Evolutionary conservation across 2,329 filamentous ascomycete genomes (phyloP), one percentile per base, ranked within the genome.

Genomic region (Periglandula ipomoeae): DNA sequence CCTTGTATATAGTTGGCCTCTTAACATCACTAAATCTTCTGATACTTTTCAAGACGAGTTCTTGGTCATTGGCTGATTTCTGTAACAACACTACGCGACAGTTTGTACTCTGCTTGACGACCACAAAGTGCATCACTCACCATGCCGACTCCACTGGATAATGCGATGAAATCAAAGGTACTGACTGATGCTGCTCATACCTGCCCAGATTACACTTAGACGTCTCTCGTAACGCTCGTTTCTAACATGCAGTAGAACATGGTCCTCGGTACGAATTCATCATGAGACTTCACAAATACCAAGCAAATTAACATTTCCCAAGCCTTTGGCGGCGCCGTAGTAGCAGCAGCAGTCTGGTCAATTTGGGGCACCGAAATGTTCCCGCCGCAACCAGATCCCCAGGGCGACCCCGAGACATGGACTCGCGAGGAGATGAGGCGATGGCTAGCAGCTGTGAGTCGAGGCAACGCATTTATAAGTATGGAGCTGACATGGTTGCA

Each of bases 301-400:
- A 17, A 17, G 17, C 17, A 41, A 30, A 32, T 27, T 27, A 32
- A 32, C 11, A 32, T 30, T 2, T 17, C n/a, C 13, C 5, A 44
- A 83, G 87, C 83, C 17, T 96, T 96, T 62, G 82, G 85, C 4
- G 87, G 86, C 9, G 76, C 94, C 46, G 78, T 96, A 13, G 86
- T 87, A 6, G 88, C 86, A 2, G 89, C 85, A 2, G 85, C 89
- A 15, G 81, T 80, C 38, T 95, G 86, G 84, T 78, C 80, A 17
- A 91, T 96, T 58, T 94, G 86, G 83, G 89, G 89, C 49, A 76
- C 80, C 47, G 88, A 91, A 54, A 78, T 96, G 60, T 95, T 96
- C 59, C 90, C 90, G 1, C 66, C 78, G 3, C 72, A 82, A 55
- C 52, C 73, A 43, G 89, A 95, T 62, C 89, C 90, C n/a, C 87